Evolutionary conservation across 305 asterid genomes (phyloP).

Genomic region (Fraxinus velutina): DNA sequence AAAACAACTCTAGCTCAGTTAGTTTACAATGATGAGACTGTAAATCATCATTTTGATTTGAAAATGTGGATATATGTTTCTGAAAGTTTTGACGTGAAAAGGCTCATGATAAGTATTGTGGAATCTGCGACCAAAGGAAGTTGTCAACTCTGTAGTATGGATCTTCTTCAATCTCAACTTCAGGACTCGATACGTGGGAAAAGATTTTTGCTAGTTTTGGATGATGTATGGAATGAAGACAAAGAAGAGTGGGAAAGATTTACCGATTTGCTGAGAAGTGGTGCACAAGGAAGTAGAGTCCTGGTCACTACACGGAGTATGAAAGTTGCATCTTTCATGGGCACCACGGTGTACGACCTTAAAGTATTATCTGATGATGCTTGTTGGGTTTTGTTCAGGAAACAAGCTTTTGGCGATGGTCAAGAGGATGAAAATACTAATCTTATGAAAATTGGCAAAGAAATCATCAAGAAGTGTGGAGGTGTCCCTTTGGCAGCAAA

Average conservation of each 20-base stretch:
- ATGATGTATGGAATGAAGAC: slow-evolving; percentile 32
- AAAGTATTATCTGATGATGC: slow-evolving; percentile 15
- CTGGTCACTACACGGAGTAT: slow-evolving; percentile 20
- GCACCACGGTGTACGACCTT: slow-evolving; percentile 17
- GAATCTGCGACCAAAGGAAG: slow-evolving; percentile 20
- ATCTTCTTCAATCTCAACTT: slow-evolving; percentile 24
- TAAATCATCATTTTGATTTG: slow-evolving; percentile 23
- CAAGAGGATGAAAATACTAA: slow-evolving; percentile 3
- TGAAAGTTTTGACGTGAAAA: slow-evolving; percentile 15
- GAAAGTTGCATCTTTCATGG: slow-evolving; percentile 20
- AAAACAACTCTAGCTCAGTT: slow-evolving; percentile 27
- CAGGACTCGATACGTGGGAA: slow-evolving; percentile 19
- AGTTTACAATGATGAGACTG: slow-evolving; percentile 26
- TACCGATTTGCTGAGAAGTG: neutral
- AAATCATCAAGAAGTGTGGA: slow-evolving; percentile 24
- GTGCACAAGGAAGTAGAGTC: slow-evolving; percentile 18
- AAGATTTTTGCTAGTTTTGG: slow-evolving; percentile 29
- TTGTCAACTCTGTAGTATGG: slow-evolving; percentile 16
- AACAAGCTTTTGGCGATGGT: slow-evolving; percentile 19
- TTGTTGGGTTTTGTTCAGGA: slow-evolving; percentile 26
- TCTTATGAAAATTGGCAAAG: slow-evolving; percentile 20
- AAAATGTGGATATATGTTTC: slow-evolving; percentile 31
- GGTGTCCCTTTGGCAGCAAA: slow-evolving; percentile 33
- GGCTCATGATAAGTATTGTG: slow-evolving; percentile 15
- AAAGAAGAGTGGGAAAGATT: slow-evolving; percentile 23